These are phyloP conservation scores for Cymbopogon flexuosus DNA, from an alignment of 202 grass and related monocot species.

Conservation along the genomic window DNA sequence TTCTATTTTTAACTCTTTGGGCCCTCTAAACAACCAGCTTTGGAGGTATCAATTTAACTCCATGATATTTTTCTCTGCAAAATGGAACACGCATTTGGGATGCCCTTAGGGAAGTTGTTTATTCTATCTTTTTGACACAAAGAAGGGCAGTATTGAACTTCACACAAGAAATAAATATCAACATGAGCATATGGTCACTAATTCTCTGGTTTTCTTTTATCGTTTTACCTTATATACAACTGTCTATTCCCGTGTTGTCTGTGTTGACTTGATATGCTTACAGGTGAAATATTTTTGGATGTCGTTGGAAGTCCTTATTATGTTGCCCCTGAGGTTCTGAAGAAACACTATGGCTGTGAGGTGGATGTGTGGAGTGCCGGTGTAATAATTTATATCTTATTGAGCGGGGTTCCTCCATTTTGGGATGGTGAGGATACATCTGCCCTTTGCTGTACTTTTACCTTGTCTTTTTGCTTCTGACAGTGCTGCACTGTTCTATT, in stretches of 20 bases:
- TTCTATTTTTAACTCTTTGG: not conserved
- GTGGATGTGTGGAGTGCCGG: constrained; percentile 92
- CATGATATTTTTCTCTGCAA: not conserved
- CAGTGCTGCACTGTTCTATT: not conserved
- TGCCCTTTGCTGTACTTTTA: not conserved
- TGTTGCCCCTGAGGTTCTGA: constrained; percentile 92
- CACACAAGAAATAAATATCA: constrained; percentile 22
- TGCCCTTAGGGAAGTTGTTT: not conserved
- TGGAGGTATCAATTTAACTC: not conserved
- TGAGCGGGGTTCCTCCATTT: constrained; percentile 91
- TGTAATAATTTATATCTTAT: constrained; percentile 90
- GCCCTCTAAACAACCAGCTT: not conserved
- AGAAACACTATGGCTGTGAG: constrained; percentile 68
- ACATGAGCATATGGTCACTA: not conserved
- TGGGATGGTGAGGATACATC: constrained; percentile 70
- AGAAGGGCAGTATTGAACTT: not conserved
- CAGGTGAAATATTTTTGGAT: constrained; percentile 73
- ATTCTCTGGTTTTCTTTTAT: not conserved
- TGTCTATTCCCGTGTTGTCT: not conserved
- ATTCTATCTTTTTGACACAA: constrained; percentile 16
- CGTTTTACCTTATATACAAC: not conserved
- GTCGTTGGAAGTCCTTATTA: constrained; percentile 98
- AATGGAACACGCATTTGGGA: not conserved
- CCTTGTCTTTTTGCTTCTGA: constrained; percentile 16
- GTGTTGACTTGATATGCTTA: constrained; percentile 30